A percentile compares a stretch with the other conserved stretches of the same genome.
phyloP scores from a whole-genome alignment of 305 asterid species.

The Fraxinus nigra region DNA sequence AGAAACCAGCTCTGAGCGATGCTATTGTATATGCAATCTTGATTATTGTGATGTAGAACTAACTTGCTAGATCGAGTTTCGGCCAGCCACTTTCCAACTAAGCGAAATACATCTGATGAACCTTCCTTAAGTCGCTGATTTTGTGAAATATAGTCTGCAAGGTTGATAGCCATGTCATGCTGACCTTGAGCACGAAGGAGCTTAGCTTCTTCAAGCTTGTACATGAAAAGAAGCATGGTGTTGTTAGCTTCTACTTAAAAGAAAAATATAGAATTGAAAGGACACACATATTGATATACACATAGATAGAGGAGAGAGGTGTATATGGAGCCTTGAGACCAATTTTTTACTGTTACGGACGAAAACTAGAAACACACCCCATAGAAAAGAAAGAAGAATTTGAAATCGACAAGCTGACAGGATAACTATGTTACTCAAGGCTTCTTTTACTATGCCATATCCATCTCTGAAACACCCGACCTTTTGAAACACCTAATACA shows the following conservation, averaged over 20 bases:
- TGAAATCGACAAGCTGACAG: neutral
- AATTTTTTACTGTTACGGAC: neutral
- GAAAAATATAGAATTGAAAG: constrained; percentile 11
- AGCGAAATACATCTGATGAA: constrained; percentile 81
- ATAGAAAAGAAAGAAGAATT: neutral
- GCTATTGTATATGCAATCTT: constrained; percentile 11
- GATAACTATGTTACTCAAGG: neutral
- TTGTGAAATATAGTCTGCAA: constrained; percentile 79
- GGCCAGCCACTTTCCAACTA: constrained; percentile 96
- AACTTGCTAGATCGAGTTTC: constrained; percentile 96
- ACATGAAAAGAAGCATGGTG: constrained; percentile 25
- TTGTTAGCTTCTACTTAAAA: constrained; percentile 27
- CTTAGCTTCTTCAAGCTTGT: constrained; percentile 94
- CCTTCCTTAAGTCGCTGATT: constrained; percentile 53
- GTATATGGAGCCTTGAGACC: constrained; percentile 9
- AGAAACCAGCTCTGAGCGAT: neutral
- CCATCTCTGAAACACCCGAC: neutral
- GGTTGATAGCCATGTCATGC: constrained; percentile 93
- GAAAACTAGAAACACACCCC: constrained; percentile 10
- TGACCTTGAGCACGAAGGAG: constrained; percentile 97
- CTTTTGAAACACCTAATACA: neutral
- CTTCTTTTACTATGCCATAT: neutral
- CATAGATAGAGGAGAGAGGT: neutral
- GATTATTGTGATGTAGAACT: constrained; percentile 33
- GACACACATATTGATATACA: neutral